These are phyloP conservation scores for Truncatella angustata DNA, from an alignment of 2,329 filamentous ascomycete genomes.

Conservation along the genomic window DNA sequence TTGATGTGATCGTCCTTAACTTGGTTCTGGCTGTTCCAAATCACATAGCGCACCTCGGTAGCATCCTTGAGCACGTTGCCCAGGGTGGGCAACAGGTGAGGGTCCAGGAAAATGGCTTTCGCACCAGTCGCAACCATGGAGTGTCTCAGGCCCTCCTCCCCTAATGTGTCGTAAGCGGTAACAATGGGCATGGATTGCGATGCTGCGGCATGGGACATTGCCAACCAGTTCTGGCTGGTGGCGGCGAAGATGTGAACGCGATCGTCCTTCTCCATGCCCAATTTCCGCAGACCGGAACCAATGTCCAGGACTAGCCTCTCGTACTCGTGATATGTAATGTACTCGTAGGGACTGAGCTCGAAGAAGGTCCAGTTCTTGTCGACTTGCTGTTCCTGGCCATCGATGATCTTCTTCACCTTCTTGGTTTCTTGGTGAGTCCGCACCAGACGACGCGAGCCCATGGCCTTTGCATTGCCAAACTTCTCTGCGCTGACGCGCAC, in stretches of 20 bases:
- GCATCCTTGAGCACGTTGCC: constrained; percentile 53
- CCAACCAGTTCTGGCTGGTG: constrained; percentile 58
- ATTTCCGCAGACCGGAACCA: constrained; percentile 68
- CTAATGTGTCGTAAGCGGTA: constrained; percentile 74
- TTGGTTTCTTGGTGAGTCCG: constrained; percentile 79
- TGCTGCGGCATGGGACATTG: constrained; percentile 49
- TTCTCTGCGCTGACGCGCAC: constrained; percentile 64
- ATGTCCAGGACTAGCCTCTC: constrained; percentile 66
- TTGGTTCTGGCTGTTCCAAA: constrained; percentile 55
- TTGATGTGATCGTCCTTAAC: constrained; percentile 49
- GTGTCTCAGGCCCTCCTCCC: constrained; percentile 69
- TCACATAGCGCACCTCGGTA: constrained; percentile 46
- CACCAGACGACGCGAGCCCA: constrained; percentile 72
- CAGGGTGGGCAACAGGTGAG: constrained; percentile 62
- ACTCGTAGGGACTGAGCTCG: constrained; percentile 77
- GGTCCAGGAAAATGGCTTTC: constrained; percentile 72
- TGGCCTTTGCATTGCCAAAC: constrained; percentile 62
- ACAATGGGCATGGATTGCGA: constrained; percentile 81
- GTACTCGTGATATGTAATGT: constrained; percentile 76
- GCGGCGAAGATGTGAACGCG: constrained; percentile 78
- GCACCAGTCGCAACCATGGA: constrained; percentile 70
- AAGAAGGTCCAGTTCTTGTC: constrained; percentile 90
- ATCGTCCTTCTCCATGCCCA: constrained; percentile 68
- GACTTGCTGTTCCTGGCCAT: constrained; percentile 74
- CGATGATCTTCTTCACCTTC: constrained; percentile 85